A percentile compares a stretch with the other conserved stretches of the same genome.
Conservation (phyloP, 345 rosid species). For the Citrus australasica region DNA sequence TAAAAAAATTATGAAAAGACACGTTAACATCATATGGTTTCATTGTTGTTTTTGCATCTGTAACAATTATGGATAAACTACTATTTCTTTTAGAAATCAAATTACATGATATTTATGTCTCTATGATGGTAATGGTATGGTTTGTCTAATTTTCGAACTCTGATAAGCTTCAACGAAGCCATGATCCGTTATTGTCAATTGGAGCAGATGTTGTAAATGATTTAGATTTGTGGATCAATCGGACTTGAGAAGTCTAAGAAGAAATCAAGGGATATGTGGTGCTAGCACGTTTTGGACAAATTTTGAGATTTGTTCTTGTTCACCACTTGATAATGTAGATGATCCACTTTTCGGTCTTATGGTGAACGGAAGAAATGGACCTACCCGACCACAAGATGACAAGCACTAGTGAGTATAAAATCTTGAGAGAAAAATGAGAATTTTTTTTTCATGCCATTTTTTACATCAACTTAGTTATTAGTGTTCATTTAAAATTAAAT, state of each 20-base stretch:
- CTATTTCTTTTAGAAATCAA: too few relatives aligned
- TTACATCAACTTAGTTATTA: too few relatives aligned
- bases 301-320: not conserved
- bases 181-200: not conserved
- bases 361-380: not conserved
- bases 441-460: too few relatives aligned
- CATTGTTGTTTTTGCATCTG: too few relatives aligned
- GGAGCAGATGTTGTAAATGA: not conserved
- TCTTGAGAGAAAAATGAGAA: too few relatives aligned
- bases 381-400: not conserved
- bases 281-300: not conserved
- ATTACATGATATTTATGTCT: too few relatives aligned
- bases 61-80: too few relatives aligned
- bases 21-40: too few relatives aligned
- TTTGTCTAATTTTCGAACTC: not conserved
- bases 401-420: too few relatives aligned
- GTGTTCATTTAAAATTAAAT: too few relatives aligned
- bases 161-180: not conserved
- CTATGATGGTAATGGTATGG: not conserved
- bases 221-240: not conserved
- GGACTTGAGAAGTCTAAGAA: not conserved
- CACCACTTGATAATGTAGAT: not conserved
- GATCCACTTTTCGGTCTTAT: constrained; percentile 5
- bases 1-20: too few relatives aligned
- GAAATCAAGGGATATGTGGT: constrained; percentile 19